Evolutionary conservation across 441 rosid genomes (phyloP).

Genomic region (Euphorbia schlechtendalii): DNA sequence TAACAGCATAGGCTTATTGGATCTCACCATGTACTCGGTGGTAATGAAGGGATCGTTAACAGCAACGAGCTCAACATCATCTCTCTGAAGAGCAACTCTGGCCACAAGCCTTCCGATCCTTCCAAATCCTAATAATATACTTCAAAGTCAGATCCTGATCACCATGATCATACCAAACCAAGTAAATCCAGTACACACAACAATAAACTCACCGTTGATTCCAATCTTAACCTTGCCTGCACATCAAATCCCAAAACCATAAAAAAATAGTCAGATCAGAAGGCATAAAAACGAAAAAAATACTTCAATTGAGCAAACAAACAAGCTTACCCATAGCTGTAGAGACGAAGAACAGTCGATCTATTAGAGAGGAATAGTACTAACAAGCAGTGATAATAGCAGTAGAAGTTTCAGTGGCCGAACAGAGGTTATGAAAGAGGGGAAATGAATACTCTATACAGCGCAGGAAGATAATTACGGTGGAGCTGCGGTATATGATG

Average conservation of each 20-base stretch:
- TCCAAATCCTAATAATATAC: constrained; percentile 37
- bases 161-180: neutral
- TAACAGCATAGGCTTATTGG: neutral
- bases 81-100: constrained; percentile 42
- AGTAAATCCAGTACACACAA: neutral
- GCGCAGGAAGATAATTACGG: neutral
- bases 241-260: neutral
- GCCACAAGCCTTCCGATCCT: constrained; percentile 57
- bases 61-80: constrained; percentile 57
- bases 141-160: constrained; percentile 7
- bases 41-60: constrained; percentile 56
- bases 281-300: neutral
- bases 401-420: constrained; percentile 2
- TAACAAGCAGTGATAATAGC: neutral
- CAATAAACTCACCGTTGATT: constrained; percentile 20
- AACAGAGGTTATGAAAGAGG: neutral
- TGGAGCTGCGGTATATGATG: neutral
- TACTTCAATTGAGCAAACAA: neutral
- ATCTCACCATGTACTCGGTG: constrained; percentile 39
- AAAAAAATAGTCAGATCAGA: neutral
- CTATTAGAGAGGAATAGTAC: neutral
- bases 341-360: neutral
- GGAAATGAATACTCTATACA: neutral
- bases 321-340: constrained; percentile 25
- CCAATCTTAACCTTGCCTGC: constrained; percentile 29